Base-by-base conservation (phyloP, 345 rosid genomes). In the Brassica incana region DNA sequence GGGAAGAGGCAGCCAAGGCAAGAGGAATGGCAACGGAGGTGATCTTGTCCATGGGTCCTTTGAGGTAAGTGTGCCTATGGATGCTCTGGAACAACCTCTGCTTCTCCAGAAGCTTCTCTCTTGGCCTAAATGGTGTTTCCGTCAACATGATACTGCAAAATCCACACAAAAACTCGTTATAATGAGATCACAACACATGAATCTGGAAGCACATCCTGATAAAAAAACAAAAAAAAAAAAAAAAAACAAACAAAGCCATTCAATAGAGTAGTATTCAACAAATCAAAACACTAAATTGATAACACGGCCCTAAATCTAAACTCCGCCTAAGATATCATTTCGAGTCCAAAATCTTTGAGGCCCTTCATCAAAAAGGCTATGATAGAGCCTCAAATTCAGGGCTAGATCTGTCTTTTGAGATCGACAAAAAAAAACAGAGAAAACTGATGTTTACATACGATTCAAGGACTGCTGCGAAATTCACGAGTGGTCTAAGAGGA, bases 101-200 rank as follows among this genome's bases (percentile, higher is more conserved):
- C 85, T 85, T 85, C 90, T 90, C 95, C 14, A 91, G 3, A 74
- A 94, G 90, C 90, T 86, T 87, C 88, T 91, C 98, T 66, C 95
- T 71, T 16, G 97, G 93, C 71, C 93, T 85, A 75, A 92, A 94
- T 25, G 97, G 98, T 71, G 81, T 6, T 81, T 86, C 93, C 0
- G 92, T 72, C 97, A 87, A 88, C 85, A 88, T 88, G 83, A 65
- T 80, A 10, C 83, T 80, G 73, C 65, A 1, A 69, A 29, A 29
- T 3, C 4, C 32, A 29, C 32, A 29, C 32, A 27, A 27, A 27
- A 20, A 16, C 18, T 16, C 18, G 18, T 16, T 16, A 16, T 16
- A 23, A 23, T 23, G 32, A 29, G 3, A 70, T 10, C 0, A 32
- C 2, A n/a, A 71, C 20, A 5, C 33, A 64, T 30, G 7, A 6